A percentile compares a stretch with the other conserved stretches of the same genome.
phyloP scores from a whole-genome alignment of 2,329 filamentous ascomycete species.

The Xylariaceae sp. region DNA sequence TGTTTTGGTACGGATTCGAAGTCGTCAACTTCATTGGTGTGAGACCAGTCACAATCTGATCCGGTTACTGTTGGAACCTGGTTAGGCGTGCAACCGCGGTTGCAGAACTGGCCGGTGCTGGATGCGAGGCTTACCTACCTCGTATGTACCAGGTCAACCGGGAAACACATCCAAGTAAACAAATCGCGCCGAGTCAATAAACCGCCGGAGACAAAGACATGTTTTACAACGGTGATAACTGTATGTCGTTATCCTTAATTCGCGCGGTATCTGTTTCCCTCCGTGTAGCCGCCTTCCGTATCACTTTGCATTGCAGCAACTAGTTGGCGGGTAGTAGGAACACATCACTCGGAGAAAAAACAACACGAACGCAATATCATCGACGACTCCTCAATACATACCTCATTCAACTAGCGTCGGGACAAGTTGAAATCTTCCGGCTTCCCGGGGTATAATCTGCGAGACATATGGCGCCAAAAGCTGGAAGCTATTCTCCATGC shows the following conservation, averaged over 20 bases:
- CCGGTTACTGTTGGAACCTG: slow-evolving; percentile 1
- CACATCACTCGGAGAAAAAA: background rate
- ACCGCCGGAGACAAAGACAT: background rate
- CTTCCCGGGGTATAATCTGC: background rate
- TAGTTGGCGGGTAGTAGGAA: background rate
- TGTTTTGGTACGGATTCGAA: background rate
- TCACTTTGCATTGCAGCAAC: background rate
- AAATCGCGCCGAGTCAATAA: background rate
- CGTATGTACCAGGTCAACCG: background rate
- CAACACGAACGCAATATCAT: background rate
- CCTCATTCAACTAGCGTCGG: background rate
- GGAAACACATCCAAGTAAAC: background rate
- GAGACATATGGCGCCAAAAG: background rate
- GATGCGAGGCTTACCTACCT: background rate
- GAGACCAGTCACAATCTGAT: background rate
- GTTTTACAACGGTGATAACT: background rate
- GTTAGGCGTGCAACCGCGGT: slow-evolving; percentile 9
- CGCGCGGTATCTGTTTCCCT: background rate
- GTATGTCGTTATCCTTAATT: background rate
- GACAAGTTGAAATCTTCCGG: background rate
- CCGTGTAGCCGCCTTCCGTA: background rate
- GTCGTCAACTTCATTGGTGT: slow-evolving; percentile 6
- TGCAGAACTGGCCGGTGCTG: background rate
- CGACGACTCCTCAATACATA: background rate
- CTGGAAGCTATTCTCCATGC: background rate